These are phyloP conservation scores for Cercospora sp. DNA, from an alignment of 2,329 filamentous ascomycete genomes.

Conservation along the genomic window DNA sequence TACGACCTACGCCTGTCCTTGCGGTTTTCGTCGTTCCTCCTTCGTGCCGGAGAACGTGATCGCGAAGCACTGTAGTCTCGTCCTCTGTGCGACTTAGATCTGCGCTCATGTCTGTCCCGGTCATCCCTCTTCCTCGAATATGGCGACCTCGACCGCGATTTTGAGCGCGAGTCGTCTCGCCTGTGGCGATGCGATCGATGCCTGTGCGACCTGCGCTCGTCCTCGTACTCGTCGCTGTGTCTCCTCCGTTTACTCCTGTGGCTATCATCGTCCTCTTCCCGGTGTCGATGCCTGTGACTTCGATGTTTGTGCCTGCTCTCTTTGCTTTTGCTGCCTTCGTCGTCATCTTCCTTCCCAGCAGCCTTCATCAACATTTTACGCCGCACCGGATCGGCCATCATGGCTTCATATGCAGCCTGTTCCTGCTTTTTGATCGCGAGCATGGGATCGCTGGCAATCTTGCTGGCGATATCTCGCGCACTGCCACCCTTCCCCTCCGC, in stretches of 20 bases:
- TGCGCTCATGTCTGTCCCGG: constrained; percentile 26
- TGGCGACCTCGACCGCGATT: constrained; percentile 30
- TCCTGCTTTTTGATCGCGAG: constrained; percentile 92
- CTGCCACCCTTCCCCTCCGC: constrained; percentile 67
- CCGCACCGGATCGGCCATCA: constrained; percentile 75
- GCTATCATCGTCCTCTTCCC: constrained; percentile 35
- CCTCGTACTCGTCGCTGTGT: constrained; percentile 37
- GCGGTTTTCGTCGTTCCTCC: constrained; percentile 39
- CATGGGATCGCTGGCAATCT: constrained; percentile 88
- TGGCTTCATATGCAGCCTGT: constrained; percentile 52
- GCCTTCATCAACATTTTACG: constrained; percentile 65
- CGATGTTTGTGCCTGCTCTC: constrained; percentile 36
- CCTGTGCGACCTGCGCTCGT: constrained; percentile 37
- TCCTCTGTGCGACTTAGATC: constrained; percentile 30
- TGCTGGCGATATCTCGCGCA: constrained; percentile 75
- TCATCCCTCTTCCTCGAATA: constrained; percentile 28
- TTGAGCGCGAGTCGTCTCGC: constrained; percentile 24
- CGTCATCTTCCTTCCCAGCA: constrained; percentile 37
- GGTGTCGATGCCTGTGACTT: constrained; percentile 30
- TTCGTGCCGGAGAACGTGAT: constrained; percentile 45
- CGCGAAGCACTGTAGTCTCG: constrained; percentile 34
- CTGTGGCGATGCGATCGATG: constrained; percentile 36
- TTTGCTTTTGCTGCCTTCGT: constrained; percentile 32
- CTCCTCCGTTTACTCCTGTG: constrained; percentile 39
- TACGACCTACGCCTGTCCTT: constrained; percentile 37